Percentiles rank a stretch among this genome's conserved stretches.
These are phyloP conservation scores for Collariella sp. DNA, from an alignment of 495 filamentous ascomycete genomes.

Conservation along the genomic window DNA sequence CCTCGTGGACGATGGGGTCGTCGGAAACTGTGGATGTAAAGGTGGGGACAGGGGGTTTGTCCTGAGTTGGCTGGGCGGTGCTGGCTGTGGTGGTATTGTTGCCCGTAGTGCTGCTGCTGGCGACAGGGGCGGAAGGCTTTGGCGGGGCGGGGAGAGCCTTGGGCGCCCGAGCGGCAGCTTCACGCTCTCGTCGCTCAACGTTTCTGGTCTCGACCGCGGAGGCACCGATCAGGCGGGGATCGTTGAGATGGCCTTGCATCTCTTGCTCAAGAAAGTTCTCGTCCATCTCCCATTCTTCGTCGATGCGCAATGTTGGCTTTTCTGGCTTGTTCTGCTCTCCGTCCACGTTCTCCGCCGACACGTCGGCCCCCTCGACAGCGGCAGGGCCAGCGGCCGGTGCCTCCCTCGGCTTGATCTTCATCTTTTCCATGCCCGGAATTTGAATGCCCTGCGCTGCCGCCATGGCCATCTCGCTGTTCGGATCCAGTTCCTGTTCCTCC, in stretches of 20 bases:
- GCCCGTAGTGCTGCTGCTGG: not conserved
- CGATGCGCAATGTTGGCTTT: slow-evolving; percentile 25
- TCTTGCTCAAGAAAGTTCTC: slow-evolving; percentile 42
- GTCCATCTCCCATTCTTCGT: slow-evolving; percentile 41
- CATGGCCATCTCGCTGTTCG: slow-evolving; percentile 29
- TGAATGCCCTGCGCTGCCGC: slow-evolving; percentile 25
- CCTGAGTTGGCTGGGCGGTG: not conserved
- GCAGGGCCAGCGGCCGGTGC: not conserved
- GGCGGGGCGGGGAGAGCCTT: not conserved
- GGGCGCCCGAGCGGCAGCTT: slow-evolving; percentile 3
- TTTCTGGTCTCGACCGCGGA: slow-evolving; percentile 29
- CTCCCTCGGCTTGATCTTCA: slow-evolving; percentile 10
- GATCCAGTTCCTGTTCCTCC: slow-evolving; percentile 23
- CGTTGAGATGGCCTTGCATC: slow-evolving; percentile 41
- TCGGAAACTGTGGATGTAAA: slow-evolving; percentile 23
- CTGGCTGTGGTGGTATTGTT: too few species aligned
- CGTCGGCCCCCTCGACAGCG: not conserved
- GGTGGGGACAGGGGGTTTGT: not conserved
- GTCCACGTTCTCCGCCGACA: not conserved
- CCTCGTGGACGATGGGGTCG: slow-evolving; percentile 53
- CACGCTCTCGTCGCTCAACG: slow-evolving; percentile 21
- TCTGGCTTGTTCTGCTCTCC: slow-evolving; percentile 8
- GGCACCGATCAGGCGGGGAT: slow-evolving; percentile 38
- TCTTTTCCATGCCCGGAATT: slow-evolving; percentile 14
- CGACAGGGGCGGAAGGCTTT: not conserved